A percentile compares a stretch with the other conserved stretches of the same genome.
Conservation (phyloP, 2,329 filamentous ascomycete species). For the Fusarium penzigii region DNA sequence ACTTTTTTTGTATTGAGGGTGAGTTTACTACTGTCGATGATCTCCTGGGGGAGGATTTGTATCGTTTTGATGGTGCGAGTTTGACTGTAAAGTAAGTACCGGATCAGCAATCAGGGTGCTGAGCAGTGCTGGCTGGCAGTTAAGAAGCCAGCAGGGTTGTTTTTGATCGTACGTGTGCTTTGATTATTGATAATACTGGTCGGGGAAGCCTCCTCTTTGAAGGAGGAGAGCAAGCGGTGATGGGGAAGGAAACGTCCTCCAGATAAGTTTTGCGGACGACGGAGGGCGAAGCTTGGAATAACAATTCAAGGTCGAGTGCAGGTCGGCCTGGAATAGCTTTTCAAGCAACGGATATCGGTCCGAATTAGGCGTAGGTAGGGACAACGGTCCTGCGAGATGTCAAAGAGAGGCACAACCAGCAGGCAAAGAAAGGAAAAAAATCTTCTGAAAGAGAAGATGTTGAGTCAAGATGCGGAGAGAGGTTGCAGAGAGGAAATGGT, state of each 20-base stretch:
- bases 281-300: constrained; percentile 26
- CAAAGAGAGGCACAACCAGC: constrained; percentile 9
- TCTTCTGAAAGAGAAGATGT: constrained; percentile 20
- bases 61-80: background rate
- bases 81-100: background rate
- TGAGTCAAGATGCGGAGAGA: constrained; percentile 32
- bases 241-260: constrained; percentile 13
- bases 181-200: background rate
- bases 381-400: constrained; percentile 7
- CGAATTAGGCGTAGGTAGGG: constrained; percentile 3
- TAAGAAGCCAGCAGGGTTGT: background rate
- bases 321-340: constrained; percentile 41
- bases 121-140: background rate
- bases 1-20: constrained; percentile 39
- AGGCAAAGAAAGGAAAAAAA: constrained; percentile 4
- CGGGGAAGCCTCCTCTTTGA: background rate
- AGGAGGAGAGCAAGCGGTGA: background rate
- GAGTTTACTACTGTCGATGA: constrained; percentile 37
- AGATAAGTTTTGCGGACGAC: constrained; percentile 13
- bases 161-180: background rate
- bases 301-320: constrained; percentile 42
- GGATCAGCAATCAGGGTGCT: background rate
- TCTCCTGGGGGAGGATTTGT: constrained; percentile 20
- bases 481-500: constrained; percentile 32
- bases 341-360: constrained; percentile 24